phyloP scores from a whole-genome alignment of 2,329 filamentous ascomycete genomes.

The Pseudopyricularia cyperi region DNA sequence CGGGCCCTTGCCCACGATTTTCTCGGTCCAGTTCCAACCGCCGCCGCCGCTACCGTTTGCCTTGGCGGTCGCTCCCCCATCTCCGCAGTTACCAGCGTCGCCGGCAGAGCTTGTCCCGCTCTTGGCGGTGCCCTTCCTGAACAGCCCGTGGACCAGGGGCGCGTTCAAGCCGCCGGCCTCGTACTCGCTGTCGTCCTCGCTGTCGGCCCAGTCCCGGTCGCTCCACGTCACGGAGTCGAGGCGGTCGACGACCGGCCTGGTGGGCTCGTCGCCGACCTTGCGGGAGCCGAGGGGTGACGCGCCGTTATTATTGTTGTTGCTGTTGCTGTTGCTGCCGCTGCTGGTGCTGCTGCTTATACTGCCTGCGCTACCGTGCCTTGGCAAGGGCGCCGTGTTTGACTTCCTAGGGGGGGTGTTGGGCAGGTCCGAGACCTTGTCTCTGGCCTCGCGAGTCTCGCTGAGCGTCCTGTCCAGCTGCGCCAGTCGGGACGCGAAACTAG shows the following conservation, averaged over 20 bases:
- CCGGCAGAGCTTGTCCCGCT: not conserved
- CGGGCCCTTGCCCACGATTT: constrained; percentile 32
- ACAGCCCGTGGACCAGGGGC: not conserved
- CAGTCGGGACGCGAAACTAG: too few species aligned
- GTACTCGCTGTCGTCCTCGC: constrained; percentile 28
- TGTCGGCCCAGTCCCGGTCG: constrained; percentile 50
- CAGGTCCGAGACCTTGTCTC: constrained; percentile 32
- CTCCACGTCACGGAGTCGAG: constrained; percentile 51
- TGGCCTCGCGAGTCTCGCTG: constrained; percentile 23
- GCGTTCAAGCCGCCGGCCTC: constrained; percentile 1
- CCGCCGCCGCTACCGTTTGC: too few species aligned
- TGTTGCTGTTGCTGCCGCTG: constrained; percentile 9
- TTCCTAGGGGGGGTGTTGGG: constrained; percentile 14
- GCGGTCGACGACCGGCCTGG: constrained; percentile 13
- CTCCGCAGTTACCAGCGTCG: not conserved
- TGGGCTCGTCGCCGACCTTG: constrained; percentile 1
- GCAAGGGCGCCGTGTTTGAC: constrained; percentile 8
- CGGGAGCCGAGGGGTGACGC: not conserved
- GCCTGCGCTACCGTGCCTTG: not conserved
- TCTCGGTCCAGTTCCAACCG: constrained; percentile 40
- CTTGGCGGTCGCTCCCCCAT: too few species aligned
- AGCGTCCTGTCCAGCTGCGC: constrained; percentile 9
- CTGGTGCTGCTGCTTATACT: constrained; percentile 8
- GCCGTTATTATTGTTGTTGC: constrained; percentile 4
- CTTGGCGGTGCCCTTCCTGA: constrained; percentile 5